Conservation (phyloP, 805 yeast species). For the Isabelozyma rhagii region DNA sequence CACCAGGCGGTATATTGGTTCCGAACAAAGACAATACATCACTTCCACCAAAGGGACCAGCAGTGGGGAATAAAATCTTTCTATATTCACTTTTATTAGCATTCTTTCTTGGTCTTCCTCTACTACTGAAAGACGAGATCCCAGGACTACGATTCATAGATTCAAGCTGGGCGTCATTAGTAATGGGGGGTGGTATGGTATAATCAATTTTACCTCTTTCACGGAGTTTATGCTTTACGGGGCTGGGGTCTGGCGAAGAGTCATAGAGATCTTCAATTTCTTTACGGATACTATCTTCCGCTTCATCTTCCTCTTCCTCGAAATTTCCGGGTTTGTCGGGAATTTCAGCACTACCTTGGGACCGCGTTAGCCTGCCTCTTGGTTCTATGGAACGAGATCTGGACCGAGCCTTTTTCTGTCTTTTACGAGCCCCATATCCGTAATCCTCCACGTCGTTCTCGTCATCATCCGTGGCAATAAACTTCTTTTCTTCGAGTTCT, state of each 20-base stretch:
- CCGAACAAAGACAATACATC: slow-evolving; percentile 86
- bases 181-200: slow-evolving; percentile 77
- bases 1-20: slow-evolving; percentile 53
- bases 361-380: slow-evolving; percentile 14
- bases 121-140: slow-evolving; percentile 19
- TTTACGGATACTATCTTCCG: slow-evolving; percentile 46
- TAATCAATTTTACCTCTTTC: slow-evolving; percentile 69
- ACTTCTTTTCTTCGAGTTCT: slow-evolving; percentile 28
- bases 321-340: slow-evolving; percentile 4
- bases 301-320: slow-evolving; percentile 19
- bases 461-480: slow-evolving; percentile 39
- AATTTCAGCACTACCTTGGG: slow-evolving; percentile 6
- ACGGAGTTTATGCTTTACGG: slow-evolving; percentile 39
- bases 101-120: slow-evolving; percentile 39
- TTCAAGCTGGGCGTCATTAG: slow-evolving; percentile 34
- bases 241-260: slow-evolving; percentile 54
- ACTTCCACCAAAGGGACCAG: slow-evolving; percentile 97
- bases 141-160: slow-evolving; percentile 5
- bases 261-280: slow-evolving; percentile 67
- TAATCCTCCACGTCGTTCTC: slow-evolving; percentile 19
- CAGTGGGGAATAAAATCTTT: slow-evolving; percentile 82
- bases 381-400: slow-evolving; percentile 24
- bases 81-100: slow-evolving; percentile 45
- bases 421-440: slow-evolving; percentile 13
- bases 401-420: slow-evolving; percentile 12